These are phyloP conservation scores for Neopestalotiopsis sp. DNA, from an alignment of 2,329 filamentous ascomycete species.

Conservation along the genomic window DNA sequence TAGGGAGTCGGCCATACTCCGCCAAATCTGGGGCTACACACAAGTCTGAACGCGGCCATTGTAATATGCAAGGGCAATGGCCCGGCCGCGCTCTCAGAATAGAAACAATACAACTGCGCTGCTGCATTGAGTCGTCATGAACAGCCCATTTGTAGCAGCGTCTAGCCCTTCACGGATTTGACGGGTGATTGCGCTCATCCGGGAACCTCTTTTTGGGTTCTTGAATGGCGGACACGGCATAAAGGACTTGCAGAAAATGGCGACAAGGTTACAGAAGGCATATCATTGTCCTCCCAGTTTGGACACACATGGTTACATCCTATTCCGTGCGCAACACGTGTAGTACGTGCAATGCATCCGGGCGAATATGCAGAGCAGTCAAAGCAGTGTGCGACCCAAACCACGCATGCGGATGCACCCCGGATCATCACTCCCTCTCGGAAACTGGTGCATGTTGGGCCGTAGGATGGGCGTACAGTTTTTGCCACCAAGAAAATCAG, in stretches of 20 bases:
- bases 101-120: neutral
- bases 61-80: neutral
- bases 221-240: neutral
- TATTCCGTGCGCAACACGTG: slow-evolving; percentile 12
- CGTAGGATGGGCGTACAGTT: neutral
- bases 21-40: too few relatives aligned
- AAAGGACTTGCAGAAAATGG: neutral
- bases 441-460: neutral
- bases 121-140: neutral
- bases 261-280: neutral
- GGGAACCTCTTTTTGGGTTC: slow-evolving; percentile 1
- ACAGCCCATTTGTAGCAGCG: neutral
- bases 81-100: neutral
- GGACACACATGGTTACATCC: slow-evolving; percentile 12
- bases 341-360: neutral
- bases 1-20: neutral
- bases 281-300: slow-evolving; percentile 8
- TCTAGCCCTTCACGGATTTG: neutral
- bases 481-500: neutral
- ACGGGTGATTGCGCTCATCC: neutral
- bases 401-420: slow-evolving; percentile 2
- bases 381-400: neutral
- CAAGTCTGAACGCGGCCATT: neutral
- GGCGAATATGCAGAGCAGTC: neutral
- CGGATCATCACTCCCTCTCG: neutral